phyloP scores from a whole-genome alignment of 352 stramenopile species.

The Globisporangium cederbergense region DNA sequence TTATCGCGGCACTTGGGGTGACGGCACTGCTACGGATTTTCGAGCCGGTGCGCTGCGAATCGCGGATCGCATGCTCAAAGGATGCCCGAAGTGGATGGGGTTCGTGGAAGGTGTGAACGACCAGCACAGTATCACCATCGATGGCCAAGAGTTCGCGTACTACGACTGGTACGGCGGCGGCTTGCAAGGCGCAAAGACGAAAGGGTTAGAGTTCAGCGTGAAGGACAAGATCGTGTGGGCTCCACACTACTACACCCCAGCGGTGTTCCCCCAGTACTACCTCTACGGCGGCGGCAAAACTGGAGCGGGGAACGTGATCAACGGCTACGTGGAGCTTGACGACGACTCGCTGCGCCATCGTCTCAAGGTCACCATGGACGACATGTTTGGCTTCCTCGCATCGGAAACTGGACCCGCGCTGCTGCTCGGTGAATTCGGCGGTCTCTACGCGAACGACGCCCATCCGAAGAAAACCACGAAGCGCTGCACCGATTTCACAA shows the following conservation, averaged over 20 bases:
- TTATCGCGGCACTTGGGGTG: slow-evolving; percentile 31
- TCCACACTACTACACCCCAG: slow-evolving; percentile 36
- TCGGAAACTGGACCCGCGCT: slow-evolving; percentile 22
- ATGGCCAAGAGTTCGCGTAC: slow-evolving; percentile 25
- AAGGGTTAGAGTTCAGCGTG: slow-evolving; percentile 19
- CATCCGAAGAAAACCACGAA: slow-evolving; percentile 31
- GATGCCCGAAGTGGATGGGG: slow-evolving; percentile 33
- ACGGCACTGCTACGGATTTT: slow-evolving; percentile 27
- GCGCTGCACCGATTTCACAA: slow-evolving; percentile 29
- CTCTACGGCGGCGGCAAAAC: slow-evolving; percentile 23
- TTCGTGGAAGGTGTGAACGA: slow-evolving; percentile 39
- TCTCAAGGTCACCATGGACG: slow-evolving; percentile 26
- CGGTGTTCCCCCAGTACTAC: slow-evolving; percentile 31
- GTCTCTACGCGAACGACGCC: slow-evolving; percentile 26
- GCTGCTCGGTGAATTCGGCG: slow-evolving; percentile 34
- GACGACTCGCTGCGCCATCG: slow-evolving; percentile 22
- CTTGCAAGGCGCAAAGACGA: slow-evolving; percentile 25
- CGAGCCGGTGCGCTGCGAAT: slow-evolving; percentile 24
- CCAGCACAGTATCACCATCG: slow-evolving; percentile 23
- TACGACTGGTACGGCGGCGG: slow-evolving; percentile 43
- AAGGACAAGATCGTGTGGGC: slow-evolving; percentile 34
- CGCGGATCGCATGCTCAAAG: slow-evolving; percentile 30
- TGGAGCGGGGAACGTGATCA: slow-evolving; percentile 9
- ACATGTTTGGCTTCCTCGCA: slow-evolving; percentile 42
- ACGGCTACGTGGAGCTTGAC: slow-evolving; percentile 28